Evolutionary conservation across 1,139 yeast genomes (phyloP).

Genomic region (Williopsis jadinii): DNA sequence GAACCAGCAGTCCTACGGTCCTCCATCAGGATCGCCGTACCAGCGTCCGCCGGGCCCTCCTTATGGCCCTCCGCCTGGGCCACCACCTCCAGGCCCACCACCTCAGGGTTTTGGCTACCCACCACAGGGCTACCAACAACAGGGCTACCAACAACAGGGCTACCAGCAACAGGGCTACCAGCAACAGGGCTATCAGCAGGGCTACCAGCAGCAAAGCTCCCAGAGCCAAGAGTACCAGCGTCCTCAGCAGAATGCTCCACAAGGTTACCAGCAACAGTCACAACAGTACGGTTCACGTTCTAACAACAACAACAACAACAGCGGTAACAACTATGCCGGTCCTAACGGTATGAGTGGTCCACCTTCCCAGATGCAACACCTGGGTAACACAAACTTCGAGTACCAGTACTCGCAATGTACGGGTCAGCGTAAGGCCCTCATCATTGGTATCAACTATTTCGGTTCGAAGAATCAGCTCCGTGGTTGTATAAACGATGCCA

Average conservation of each 20-base stretch:
- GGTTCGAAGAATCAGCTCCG: slow-evolving; percentile 62
- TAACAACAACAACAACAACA: slow-evolving; percentile 8
- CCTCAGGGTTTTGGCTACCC: too few species aligned
- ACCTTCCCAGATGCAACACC: slow-evolving; percentile 12
- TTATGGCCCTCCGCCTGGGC: too few species aligned
- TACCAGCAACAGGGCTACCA: neutral
- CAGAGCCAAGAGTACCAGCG: neutral
- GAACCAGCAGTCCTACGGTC: neutral
- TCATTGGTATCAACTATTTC: slow-evolving; percentile 82
- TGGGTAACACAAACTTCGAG: slow-evolving; percentile 26
- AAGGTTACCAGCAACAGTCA: slow-evolving; percentile 3
- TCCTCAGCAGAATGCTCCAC: slow-evolving; percentile 5
- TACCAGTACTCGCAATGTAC: slow-evolving; percentile 72
- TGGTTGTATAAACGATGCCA: slow-evolving; percentile 85
- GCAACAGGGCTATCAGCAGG: neutral
- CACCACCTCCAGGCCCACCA: too few species aligned
- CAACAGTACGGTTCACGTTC: slow-evolving; percentile 6
- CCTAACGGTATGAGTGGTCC: slow-evolving; percentile 5
- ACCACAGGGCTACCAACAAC: too few species aligned
- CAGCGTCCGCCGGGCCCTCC: too few species aligned
- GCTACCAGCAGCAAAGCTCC: too few species aligned
- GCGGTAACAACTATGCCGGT: slow-evolving; percentile 26
- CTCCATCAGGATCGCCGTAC: too few species aligned
- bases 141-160: too few species aligned
- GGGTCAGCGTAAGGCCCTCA: slow-evolving; percentile 73